Evolutionary conservation across 2,329 filamentous ascomycete genomes (phyloP).

Genomic region (Leptodontidium sp.): DNA sequence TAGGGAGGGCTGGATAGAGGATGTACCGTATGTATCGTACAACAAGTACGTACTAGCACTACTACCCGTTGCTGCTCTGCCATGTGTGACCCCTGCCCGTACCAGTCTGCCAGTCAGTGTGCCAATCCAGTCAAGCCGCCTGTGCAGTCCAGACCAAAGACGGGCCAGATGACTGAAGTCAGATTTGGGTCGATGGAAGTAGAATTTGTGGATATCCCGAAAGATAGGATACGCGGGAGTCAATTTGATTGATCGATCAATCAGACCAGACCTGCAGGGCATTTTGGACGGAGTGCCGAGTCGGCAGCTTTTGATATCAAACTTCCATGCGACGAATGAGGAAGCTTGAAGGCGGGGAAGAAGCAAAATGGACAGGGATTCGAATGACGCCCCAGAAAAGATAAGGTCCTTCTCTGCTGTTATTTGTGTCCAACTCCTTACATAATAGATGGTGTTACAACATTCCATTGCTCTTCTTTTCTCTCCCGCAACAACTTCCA

Average conservation of each 20-base stretch:
- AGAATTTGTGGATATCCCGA: neutral
- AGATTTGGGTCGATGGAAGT: neutral
- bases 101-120: neutral
- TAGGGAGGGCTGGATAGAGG: neutral
- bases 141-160: neutral
- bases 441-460: constrained; percentile 25
- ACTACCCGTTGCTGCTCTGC: neutral
- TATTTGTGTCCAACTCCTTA: constrained; percentile 27
- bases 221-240: neutral
- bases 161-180: neutral
- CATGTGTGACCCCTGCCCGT: neutral
- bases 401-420: constrained; percentile 20
- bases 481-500: constrained; percentile 4
- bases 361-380: constrained; percentile 12
- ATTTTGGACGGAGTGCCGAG: constrained; percentile 6
- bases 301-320: constrained; percentile 4
- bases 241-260: constrained; percentile 5
- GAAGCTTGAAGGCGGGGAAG: neutral
- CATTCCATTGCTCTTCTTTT: constrained; percentile 8
- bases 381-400: constrained; percentile 12
- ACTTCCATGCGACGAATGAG: constrained; percentile 11
- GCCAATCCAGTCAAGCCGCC: neutral
- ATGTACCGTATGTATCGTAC: neutral
- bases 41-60: neutral
- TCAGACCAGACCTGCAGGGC: constrained; percentile 13